A percentile compares a stretch with the other conserved stretches of the same genome.
Conservation (phyloP, 768 basidiomycete species). For the Termitomyces sp. region DNA sequence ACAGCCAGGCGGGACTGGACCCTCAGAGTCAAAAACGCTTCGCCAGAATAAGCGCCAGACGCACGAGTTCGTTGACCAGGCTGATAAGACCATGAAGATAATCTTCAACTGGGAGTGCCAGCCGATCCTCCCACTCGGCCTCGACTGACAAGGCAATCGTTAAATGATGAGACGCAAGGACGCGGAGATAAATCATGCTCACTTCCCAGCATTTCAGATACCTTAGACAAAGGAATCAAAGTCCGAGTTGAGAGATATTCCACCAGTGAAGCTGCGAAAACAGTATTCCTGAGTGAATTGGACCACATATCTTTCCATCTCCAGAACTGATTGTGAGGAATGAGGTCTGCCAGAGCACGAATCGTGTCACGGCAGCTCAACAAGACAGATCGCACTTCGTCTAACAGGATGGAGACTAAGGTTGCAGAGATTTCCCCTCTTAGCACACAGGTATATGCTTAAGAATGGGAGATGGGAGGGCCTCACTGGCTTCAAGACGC, state of each 20-base stretch:
- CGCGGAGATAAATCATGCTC: conserved; percentile 25
- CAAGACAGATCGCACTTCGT: conserved; percentile 53
- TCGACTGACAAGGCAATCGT: conserved; percentile 54
- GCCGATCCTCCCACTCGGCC: conserved; percentile 65
- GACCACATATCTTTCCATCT: conserved; percentile 85
- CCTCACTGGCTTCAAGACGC: conserved; percentile 52
- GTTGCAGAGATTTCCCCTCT: conserved; percentile 6
- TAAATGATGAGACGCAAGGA: conserved; percentile 1
- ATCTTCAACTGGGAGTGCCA: conserved; percentile 67
- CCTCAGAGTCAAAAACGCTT: not conserved
- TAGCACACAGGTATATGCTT: conserved; percentile 1
- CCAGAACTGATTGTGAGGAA: conserved; percentile 78
- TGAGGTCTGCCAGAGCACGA: conserved; percentile 49
- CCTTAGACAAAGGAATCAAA: conserved; percentile 54
- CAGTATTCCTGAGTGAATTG: conserved; percentile 59
- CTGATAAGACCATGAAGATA: conserved; percentile 80
- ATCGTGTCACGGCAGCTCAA: conserved; percentile 49
- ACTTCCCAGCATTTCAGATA: conserved; percentile 65
- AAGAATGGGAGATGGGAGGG: not conserved
- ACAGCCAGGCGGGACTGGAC: conserved; percentile 72
- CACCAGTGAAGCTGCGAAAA: conserved; percentile 64
- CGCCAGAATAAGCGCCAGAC: conserved; percentile 15
- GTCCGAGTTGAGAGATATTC: conserved; percentile 60
- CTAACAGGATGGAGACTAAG: conserved; percentile 59
- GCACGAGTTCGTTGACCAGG: conserved; percentile 77